Evolutionary conservation across 2,329 filamentous ascomycete species (phyloP), one percentile per base, ranked within the genome.

Genomic region (Amylocarpus encephaloides): DNA sequence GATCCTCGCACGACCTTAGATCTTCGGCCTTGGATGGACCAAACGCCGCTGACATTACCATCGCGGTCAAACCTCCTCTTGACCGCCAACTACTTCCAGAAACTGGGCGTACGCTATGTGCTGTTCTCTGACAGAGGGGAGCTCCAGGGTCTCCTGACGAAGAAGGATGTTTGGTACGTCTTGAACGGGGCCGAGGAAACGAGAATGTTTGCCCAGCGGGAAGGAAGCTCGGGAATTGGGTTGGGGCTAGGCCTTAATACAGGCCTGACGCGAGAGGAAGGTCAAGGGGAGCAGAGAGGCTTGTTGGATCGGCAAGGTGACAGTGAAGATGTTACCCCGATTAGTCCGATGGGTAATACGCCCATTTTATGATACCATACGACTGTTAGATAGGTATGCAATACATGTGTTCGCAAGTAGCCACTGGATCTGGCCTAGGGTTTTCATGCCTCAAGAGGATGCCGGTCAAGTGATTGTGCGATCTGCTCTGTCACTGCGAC

Each of bases 121-220:
- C 71, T 97, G 2, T 94, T 97, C 66, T 82, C 81, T 35, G 88
- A 96, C 58, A 79, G 84, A 43, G 93, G 93, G 16, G 79, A 80
- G 44, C 71, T 98, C 35, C 83, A 88, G 66, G 93, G 93, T 0
- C 68, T 98, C 43, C 72, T 97, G 59, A 98, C 93, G 16, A 97
- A 97, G 74, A 98, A 98, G 73, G 93, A 98, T 69, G 84, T 95
- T 32, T 97, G 91, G 88, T 91, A 88, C 67, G 83, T 97, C 35
- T 74, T 97, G 41, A 89, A 95, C 64, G 88, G 85, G 38, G 82
- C 81, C 9, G 83, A 85, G 56, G 80, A 83, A 66, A 78, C 78
- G 48, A 71, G 76, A 22, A 70, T 73, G 50, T 58, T 60, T 13
- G 56, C 61, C 49, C 53, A 50, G 10, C 48, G 53, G 7, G 68